phyloP scores from a whole-genome alignment of 129 eudicot genomes.

The Saposhnikovia divaricata region DNA sequence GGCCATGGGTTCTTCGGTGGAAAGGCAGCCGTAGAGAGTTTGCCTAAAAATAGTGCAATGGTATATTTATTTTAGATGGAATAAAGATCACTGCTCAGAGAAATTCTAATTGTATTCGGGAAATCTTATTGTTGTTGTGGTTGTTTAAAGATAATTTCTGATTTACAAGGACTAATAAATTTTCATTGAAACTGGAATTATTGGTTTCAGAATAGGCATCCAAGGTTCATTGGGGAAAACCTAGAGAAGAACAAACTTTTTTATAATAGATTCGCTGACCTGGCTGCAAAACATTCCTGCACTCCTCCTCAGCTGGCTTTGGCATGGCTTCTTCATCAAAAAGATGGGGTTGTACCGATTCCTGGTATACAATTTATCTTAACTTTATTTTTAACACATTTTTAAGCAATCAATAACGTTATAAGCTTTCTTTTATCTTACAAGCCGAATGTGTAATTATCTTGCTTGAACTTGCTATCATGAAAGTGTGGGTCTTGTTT shows the following conservation, averaged over 20 bases:
- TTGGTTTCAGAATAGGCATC: conserved; percentile 32
- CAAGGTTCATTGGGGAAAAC: conserved; percentile 50
- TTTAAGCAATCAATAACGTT: not conserved
- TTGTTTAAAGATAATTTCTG: not conserved
- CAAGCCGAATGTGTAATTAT: not conserved
- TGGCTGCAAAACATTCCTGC: conserved; percentile 42
- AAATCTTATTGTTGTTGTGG: not conserved
- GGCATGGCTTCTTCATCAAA: conserved; percentile 64
- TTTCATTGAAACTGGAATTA: not conserved
- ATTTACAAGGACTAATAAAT: not conserved
- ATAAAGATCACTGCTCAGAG: not conserved
- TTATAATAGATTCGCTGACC: conserved; percentile 28
- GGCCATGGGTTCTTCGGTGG: conserved; percentile 81
- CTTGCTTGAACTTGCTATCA: not conserved
- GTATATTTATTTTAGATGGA: conserved; percentile 16
- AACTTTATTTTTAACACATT: not conserved
- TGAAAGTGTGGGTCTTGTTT: not conserved
- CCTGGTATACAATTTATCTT: conserved; percentile 22
- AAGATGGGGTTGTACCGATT: conserved; percentile 47
- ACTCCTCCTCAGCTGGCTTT: conserved; percentile 62
- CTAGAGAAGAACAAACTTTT: conserved; percentile 38
- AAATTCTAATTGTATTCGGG: not conserved
- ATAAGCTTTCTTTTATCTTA: not conserved
- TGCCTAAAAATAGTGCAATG: conserved; percentile 49
- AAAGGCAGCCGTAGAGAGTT: conserved; percentile 47